Conservation (phyloP, 345 rosid genomes). For the Xanthoceras sorbifolium region DNA sequence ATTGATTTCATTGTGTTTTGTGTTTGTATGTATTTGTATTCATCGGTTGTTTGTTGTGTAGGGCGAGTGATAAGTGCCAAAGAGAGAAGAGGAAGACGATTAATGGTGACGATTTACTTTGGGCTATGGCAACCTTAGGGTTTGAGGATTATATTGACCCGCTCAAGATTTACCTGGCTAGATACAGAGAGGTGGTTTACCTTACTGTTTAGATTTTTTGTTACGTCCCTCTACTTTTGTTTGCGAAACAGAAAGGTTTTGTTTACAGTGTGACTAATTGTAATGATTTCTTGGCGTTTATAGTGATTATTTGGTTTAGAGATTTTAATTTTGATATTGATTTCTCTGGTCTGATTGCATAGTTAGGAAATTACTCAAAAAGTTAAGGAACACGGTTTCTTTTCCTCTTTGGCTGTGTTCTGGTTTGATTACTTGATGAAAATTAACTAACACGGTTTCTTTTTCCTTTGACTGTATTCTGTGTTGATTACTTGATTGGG, state of each 20-base stretch:
- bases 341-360: neutral
- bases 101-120: constrained; percentile 93
- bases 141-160: constrained; percentile 98
- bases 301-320: no score
- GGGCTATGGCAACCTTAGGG: constrained; percentile 98
- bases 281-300: neutral
- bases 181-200: constrained; percentile 73
- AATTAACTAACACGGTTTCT: constrained; percentile 13
- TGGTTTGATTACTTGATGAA: constrained; percentile 10
- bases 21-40: neutral
- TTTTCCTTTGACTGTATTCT: constrained; percentile 6
- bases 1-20: constrained; percentile 1
- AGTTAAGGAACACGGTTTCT: constrained; percentile 10
- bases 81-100: constrained; percentile 96
- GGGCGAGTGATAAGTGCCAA: constrained; percentile 99
- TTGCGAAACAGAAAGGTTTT: neutral
- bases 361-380: neutral
- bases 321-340: neutral
- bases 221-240: neutral
- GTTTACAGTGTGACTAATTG: no score
- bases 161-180: constrained; percentile 67
- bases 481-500: constrained; percentile 19
- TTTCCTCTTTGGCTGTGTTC: constrained; percentile 9
- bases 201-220: neutral
- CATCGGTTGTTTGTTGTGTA: constrained; percentile 27